Percentiles rank a stretch among this genome's conserved stretches.
Evolutionary conservation across 345 rosid genomes (phyloP).

Genomic region (Pistacia atlantica): DNA sequence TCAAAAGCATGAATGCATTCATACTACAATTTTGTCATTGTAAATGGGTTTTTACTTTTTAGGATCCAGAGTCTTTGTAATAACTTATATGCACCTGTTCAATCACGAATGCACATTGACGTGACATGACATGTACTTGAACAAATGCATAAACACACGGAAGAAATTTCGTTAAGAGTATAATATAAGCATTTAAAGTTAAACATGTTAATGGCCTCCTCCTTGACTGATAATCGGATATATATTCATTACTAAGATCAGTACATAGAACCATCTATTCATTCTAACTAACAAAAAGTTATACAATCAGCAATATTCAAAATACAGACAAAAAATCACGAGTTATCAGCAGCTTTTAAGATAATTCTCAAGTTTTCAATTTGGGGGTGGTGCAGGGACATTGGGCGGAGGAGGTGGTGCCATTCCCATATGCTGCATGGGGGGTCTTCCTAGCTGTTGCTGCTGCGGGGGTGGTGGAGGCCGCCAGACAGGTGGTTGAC

Average conservation of each 20-base stretch:
- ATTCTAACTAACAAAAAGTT: conserved; percentile 3
- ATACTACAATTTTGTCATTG: no score
- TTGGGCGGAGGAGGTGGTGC: conserved; percentile 55
- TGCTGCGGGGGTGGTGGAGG: conserved; percentile 75
- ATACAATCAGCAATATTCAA: not conserved
- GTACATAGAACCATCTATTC: not conserved
- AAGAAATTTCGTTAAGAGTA: no score
- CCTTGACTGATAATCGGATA: no score
- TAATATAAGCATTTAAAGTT: no score
- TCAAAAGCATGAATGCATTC: no score
- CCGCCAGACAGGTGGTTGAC: conserved; percentile 55
- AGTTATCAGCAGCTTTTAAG: not conserved
- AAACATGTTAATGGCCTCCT: no score
- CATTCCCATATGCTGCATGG: conserved; percentile 69
- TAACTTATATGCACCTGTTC: no score
- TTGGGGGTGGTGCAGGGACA: conserved; percentile 28
- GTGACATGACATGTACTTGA: no score
- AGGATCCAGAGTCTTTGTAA: no score
- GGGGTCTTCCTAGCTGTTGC: conserved; percentile 52
- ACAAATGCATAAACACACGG: no score
- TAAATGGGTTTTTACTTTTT: no score
- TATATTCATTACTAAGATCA: not conserved
- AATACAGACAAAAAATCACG: not conserved
- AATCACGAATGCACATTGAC: no score
- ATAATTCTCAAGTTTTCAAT: conserved; percentile 11